These are phyloP conservation scores for Metschnikowia cerradonensis DNA, from an alignment of 805 yeast species.

Conservation along the genomic window DNA sequence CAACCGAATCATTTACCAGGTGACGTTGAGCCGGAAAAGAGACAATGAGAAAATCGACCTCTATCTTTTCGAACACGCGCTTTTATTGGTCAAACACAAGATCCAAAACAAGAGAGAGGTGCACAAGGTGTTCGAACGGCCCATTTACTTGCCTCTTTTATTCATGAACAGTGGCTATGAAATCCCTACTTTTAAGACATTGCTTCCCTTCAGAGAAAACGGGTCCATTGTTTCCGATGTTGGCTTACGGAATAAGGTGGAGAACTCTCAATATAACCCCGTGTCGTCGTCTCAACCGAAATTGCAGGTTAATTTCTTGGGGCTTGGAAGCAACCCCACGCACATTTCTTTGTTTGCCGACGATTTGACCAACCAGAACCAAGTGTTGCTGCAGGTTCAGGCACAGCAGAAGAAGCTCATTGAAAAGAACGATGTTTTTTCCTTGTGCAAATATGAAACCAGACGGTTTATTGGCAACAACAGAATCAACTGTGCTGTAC, in stretches of 20 bases:
- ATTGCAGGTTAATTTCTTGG: slow-evolving; percentile 49
- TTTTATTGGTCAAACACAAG: slow-evolving; percentile 81
- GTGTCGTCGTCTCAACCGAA: slow-evolving; percentile 29
- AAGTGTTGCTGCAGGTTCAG: slow-evolving; percentile 73
- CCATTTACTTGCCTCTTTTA: slow-evolving; percentile 75
- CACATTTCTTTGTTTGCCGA: slow-evolving; percentile 52
- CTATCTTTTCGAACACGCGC: slow-evolving; percentile 82
- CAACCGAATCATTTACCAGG: slow-evolving; percentile 76
- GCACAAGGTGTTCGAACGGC: slow-evolving; percentile 84
- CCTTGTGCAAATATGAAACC: slow-evolving; percentile 69
- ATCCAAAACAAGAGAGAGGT: slow-evolving; percentile 86
- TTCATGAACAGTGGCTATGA: slow-evolving; percentile 77
- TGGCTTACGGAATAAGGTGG: slow-evolving; percentile 25
- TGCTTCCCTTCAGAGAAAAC: slow-evolving; percentile 33
- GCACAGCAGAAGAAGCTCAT: slow-evolving; percentile 74
- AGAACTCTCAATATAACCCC: slow-evolving; percentile 25
- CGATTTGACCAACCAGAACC: slow-evolving; percentile 61
- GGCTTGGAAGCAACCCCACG: slow-evolving; percentile 52
- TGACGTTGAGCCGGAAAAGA: slow-evolving; percentile 62
- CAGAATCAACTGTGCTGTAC: slow-evolving; percentile 85
- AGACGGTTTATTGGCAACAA: slow-evolving; percentile 70
- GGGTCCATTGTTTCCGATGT: slow-evolving; percentile 38
- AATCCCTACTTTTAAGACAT: slow-evolving; percentile 53
- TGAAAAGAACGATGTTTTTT: slow-evolving; percentile 72
- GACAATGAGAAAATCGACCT: slow-evolving; percentile 80